Percentiles rank a stretch among this genome's conserved stretches.
Conservation (phyloP, 2,329 filamentous ascomycete species). For the Aspergillus sojae region DNA sequence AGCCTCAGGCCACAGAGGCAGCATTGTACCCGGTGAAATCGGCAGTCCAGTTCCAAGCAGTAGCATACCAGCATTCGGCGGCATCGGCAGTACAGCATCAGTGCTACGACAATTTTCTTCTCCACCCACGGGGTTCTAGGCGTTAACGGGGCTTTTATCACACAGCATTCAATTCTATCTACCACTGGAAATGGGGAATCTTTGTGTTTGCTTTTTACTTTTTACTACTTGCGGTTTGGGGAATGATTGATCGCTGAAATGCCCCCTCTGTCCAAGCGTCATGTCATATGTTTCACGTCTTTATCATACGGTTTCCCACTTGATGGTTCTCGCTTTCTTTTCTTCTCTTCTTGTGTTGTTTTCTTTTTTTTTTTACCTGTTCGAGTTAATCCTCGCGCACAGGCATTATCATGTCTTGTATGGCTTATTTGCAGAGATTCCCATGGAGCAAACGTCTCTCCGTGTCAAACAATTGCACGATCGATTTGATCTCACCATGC, state of each 20-base stretch:
- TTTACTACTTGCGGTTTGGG: constrained; percentile 9
- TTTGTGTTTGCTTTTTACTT: constrained; percentile 14
- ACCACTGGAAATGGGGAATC: constrained; percentile 11
- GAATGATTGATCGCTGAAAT: constrained; percentile 9
- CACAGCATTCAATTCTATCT: constrained; percentile 7
- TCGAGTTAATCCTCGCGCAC: not conserved
- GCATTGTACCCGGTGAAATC: constrained; percentile 65
- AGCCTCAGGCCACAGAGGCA: constrained; percentile 45
- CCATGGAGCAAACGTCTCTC: constrained; percentile 33
- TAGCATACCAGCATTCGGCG: constrained; percentile 42
- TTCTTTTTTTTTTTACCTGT: not conserved
- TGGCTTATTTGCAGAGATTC: constrained; percentile 37
- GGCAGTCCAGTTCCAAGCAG: constrained; percentile 64
- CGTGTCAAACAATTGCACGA: constrained; percentile 38
- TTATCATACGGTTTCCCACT: constrained; percentile 14
- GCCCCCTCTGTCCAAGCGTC: constrained; percentile 14
- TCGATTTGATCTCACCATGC: constrained; percentile 27
- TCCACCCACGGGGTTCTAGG: constrained; percentile 40
- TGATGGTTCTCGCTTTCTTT: constrained; percentile 13
- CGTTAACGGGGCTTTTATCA: constrained; percentile 21
- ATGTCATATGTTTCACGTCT: constrained; percentile 23
- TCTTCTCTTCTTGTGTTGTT: constrained; percentile 10
- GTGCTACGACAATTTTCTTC: constrained; percentile 43
- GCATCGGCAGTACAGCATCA: constrained; percentile 35
- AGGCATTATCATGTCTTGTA: constrained; percentile 19